Conservation (phyloP, 345 rosid species). For the Pugionium cornutum region DNA sequence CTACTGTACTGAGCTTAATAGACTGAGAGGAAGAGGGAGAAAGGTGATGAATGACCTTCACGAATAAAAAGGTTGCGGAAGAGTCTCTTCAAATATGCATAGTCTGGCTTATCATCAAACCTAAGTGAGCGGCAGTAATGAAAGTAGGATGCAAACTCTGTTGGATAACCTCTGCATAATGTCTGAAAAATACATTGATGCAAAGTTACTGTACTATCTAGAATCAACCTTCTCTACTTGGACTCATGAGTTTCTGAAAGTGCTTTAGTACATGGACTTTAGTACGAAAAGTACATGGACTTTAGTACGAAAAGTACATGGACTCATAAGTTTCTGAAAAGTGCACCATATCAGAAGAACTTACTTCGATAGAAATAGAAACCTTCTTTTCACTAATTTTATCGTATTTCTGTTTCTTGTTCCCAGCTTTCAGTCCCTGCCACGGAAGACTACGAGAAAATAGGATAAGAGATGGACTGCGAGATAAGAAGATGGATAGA, state of each 20-base stretch:
- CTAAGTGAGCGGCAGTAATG: constrained; percentile 92
- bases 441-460: constrained; percentile 75
- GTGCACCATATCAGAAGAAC: constrained; percentile 8
- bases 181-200: constrained; percentile 51
- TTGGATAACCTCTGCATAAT: constrained; percentile 85
- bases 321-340: neutral
- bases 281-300: no score
- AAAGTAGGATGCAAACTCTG: constrained; percentile 95
- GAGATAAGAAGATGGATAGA: neutral
- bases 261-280: neutral
- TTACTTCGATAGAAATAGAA: constrained; percentile 72
- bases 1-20: neutral
- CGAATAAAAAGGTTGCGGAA: constrained; percentile 96
- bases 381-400: constrained; percentile 97
- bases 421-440: constrained; percentile 98
- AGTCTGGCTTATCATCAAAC: constrained; percentile 95
- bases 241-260: neutral
- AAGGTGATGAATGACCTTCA: constrained; percentile 54
- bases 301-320: no score
- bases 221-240: neutral
- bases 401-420: constrained; percentile 95
- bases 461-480: constrained; percentile 9
- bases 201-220: constrained; percentile 28
- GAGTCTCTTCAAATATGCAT: constrained; percentile 88
- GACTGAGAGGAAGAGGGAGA: constrained; percentile 11